phyloP scores from a whole-genome alignment of 345 rosid genomes.

The Eucalyptus camaldulensis region DNA sequence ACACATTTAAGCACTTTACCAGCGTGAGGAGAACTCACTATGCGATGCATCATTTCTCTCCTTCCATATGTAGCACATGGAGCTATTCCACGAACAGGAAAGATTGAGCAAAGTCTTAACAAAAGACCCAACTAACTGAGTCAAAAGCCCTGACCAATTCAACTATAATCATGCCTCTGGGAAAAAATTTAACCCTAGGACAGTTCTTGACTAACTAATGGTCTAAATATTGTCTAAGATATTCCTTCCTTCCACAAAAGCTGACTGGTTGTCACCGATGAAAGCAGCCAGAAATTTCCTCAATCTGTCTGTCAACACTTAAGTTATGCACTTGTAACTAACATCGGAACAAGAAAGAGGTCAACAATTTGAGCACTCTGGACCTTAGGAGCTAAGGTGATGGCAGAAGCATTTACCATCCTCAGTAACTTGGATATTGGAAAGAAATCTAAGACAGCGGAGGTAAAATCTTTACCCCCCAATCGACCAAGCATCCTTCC shows the following conservation, averaged over 20 bases:
- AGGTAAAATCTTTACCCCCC: neutral
- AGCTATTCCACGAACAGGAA: neutral
- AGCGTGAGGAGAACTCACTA: neutral
- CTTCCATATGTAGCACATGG: neutral
- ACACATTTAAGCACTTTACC: neutral
- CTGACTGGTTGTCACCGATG: neutral
- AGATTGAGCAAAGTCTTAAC: neutral
- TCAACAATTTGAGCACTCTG: neutral
- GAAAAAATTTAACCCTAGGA: neutral
- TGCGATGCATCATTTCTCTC: neutral
- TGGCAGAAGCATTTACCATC: neutral
- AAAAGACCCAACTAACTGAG: neutral
- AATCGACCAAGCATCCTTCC: neutral
- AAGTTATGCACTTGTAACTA: neutral
- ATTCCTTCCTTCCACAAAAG: neutral
- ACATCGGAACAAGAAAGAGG: neutral
- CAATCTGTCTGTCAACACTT: neutral
- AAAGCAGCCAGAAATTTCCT: neutral
- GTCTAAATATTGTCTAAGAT: neutral
- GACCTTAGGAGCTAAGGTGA: neutral
- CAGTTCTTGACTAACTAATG: neutral
- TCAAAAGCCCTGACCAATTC: neutral
- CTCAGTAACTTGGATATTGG: neutral
- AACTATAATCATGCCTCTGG: neutral
- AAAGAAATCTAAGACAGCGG: neutral